Evolutionary conservation across 495 filamentous ascomycete genomes (phyloP).

Genomic region (Chaetomidium leptoderma): DNA sequence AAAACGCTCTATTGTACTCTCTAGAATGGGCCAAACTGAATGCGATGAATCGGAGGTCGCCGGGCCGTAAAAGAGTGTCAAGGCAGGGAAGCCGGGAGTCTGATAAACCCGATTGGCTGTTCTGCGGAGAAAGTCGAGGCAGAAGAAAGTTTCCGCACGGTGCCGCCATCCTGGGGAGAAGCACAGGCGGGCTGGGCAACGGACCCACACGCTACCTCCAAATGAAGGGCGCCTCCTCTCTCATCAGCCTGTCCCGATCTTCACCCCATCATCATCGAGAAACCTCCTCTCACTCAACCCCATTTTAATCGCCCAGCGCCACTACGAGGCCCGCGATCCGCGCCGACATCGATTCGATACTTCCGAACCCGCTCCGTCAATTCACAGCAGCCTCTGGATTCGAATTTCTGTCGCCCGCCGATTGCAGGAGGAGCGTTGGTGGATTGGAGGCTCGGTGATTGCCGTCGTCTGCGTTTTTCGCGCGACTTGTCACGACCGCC

Average conservation of each 20-base stretch:
- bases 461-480: slow-evolving; percentile 36
- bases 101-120: slow-evolving; percentile 8
- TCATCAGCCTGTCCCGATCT: slow-evolving; percentile 4
- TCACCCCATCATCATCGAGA: slow-evolving; percentile 28
- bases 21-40: background rate
- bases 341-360: slow-evolving; percentile 14
- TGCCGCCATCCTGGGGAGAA: background rate
- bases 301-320: slow-evolving; percentile 29
- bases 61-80: slow-evolving; percentile 3
- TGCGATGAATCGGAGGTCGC: background rate
- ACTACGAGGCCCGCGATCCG: slow-evolving; percentile 27
- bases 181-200: background rate
- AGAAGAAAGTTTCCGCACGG: slow-evolving; percentile 20
- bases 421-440: slow-evolving; percentile 24
- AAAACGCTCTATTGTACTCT: background rate
- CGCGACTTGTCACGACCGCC: slow-evolving; percentile 40
- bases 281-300: slow-evolving; percentile 21
- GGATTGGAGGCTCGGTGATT: slow-evolving; percentile 22
- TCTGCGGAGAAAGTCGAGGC: background rate
- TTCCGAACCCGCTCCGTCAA: slow-evolving; percentile 4
- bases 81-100: background rate
- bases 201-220: background rate
- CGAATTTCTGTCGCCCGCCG: slow-evolving; percentile 19
- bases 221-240: slow-evolving; percentile 9
- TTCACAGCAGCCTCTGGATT: background rate